Evolutionary conservation across 2,329 filamentous ascomycete species (phyloP).

Genomic region (Cladophialophora exuberans): DNA sequence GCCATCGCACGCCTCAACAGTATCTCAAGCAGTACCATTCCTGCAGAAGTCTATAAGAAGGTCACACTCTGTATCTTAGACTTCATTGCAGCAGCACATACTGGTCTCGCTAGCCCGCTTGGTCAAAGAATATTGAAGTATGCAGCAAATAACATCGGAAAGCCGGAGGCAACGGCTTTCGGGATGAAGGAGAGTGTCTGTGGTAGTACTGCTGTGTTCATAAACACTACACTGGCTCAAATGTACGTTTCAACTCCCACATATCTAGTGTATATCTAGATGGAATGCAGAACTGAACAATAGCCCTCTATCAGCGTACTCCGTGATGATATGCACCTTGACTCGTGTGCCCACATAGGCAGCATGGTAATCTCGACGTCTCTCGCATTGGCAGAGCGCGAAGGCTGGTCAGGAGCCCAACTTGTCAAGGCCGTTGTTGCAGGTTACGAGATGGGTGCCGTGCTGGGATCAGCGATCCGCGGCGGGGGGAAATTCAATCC

Average conservation of each 20-base stretch:
- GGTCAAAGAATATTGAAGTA: slow-evolving; percentile 3
- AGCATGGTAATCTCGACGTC: slow-evolving; percentile 16
- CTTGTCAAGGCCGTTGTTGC: slow-evolving; percentile 9
- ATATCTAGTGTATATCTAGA: background rate
- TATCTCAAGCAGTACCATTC: slow-evolving; percentile 2
- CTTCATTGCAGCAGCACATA: slow-evolving; percentile 5
- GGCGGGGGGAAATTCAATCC: slow-evolving; percentile 4
- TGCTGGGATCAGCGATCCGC: slow-evolving; percentile 13
- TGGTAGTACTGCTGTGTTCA: slow-evolving; percentile 19
- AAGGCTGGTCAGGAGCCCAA: slow-evolving; percentile 12
- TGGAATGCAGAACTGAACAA: background rate
- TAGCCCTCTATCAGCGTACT: too few relatives aligned
- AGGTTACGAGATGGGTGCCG: slow-evolving; percentile 18
- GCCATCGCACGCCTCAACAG: slow-evolving; percentile 4
- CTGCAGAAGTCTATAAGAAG: slow-evolving; percentile 9
- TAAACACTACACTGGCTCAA: slow-evolving; percentile 17
- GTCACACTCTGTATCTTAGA: slow-evolving; percentile 12
- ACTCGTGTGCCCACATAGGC: slow-evolving; percentile 16
- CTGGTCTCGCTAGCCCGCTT: slow-evolving; percentile 3
- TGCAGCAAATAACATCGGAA: background rate
- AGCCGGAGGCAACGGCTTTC: background rate
- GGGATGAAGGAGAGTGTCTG: background rate
- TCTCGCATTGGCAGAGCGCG: slow-evolving; percentile 18
- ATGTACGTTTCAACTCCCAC: slow-evolving; percentile 7
- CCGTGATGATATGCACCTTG: slow-evolving; percentile 24